Evolutionary conservation across 768 basidiomycete genomes (phyloP).

Genomic region (Mycena vulgaris): DNA sequence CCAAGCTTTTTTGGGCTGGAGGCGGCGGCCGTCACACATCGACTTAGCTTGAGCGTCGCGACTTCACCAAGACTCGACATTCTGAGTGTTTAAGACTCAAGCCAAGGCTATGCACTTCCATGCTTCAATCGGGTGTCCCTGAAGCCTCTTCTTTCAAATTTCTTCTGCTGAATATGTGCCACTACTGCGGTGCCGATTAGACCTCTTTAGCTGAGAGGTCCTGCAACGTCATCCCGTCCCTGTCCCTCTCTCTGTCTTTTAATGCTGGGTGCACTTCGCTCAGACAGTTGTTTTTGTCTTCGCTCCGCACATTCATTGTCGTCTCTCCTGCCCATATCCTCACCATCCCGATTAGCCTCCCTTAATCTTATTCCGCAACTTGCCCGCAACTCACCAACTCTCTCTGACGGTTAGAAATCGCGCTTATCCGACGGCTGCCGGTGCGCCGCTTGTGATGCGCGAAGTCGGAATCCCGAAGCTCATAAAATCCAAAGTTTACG

Average conservation of each 20-base stretch:
- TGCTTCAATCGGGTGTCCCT: slow-evolving; percentile 3
- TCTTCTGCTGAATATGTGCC: slow-evolving; percentile 2
- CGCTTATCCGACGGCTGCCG: no score
- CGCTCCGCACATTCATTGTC: no score
- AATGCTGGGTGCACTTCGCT: slow-evolving; percentile 11
- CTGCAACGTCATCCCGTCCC: slow-evolving; percentile 10
- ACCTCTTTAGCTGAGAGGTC: slow-evolving; percentile 8
- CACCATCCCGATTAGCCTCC: no score
- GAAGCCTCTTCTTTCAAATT: neutral
- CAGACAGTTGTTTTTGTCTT: no score
- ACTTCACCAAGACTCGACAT: neutral
- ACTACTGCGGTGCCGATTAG: neutral
- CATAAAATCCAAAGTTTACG: no score
- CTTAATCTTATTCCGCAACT: no score
- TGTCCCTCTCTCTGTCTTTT: neutral
- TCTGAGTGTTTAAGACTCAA: neutral
- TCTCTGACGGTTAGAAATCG: no score
- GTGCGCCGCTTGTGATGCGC: no score
- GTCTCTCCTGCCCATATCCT: no score
- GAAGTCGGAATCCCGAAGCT: no score
- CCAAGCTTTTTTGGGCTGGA: no score
- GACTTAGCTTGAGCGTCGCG: neutral
- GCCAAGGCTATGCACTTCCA: neutral
- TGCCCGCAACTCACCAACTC: no score
- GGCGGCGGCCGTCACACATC: neutral